Conservation (phyloP, 2,329 filamentous ascomycete genomes). For the Hypoxylon sp. region DNA sequence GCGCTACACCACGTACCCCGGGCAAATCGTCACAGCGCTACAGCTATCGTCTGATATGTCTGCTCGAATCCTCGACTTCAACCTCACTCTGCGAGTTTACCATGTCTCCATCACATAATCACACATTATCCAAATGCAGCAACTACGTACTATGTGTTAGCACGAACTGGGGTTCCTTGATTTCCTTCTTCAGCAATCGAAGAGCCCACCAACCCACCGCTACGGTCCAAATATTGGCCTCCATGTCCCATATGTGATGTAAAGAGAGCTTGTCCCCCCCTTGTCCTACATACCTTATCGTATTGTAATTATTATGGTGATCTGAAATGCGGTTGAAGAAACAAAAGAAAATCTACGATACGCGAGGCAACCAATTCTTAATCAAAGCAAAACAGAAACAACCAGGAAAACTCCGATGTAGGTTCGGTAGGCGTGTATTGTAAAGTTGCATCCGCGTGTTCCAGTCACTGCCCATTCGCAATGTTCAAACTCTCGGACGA, state of each 20-base stretch:
- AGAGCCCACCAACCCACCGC: slow-evolving; percentile 29
- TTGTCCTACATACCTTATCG: neutral
- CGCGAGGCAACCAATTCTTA: slow-evolving; percentile 29
- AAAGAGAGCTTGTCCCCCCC: slow-evolving; percentile 12
- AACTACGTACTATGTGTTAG: slow-evolving; percentile 4
- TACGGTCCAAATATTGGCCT: slow-evolving; percentile 41
- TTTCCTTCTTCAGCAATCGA: slow-evolving; percentile 4
- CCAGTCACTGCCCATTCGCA: slow-evolving; percentile 12
- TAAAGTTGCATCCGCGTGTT: slow-evolving; percentile 34
- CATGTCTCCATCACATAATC: neutral
- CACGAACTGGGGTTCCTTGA: slow-evolving; percentile 5
- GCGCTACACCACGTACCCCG: slow-evolving; percentile 13
- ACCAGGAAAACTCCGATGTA: slow-evolving; percentile 22
- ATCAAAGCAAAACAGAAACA: slow-evolving; percentile 23
- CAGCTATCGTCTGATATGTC: slow-evolving; percentile 46
- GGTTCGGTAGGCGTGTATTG: slow-evolving; percentile 16
- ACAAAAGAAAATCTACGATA: slow-evolving; percentile 30
- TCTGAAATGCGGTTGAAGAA: neutral
- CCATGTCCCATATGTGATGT: slow-evolving; percentile 39
- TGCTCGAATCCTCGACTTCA: slow-evolving; percentile 7
- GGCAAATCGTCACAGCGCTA: slow-evolving; percentile 21
- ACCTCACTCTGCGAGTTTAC: neutral
- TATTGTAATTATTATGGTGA: slow-evolving; percentile 3
- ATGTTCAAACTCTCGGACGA: slow-evolving; percentile 37
- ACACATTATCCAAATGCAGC: slow-evolving; percentile 27